These are phyloP conservation scores for Limonium bicolor DNA, from an alignment of 148 eudicot species.

Conservation along the genomic window DNA sequence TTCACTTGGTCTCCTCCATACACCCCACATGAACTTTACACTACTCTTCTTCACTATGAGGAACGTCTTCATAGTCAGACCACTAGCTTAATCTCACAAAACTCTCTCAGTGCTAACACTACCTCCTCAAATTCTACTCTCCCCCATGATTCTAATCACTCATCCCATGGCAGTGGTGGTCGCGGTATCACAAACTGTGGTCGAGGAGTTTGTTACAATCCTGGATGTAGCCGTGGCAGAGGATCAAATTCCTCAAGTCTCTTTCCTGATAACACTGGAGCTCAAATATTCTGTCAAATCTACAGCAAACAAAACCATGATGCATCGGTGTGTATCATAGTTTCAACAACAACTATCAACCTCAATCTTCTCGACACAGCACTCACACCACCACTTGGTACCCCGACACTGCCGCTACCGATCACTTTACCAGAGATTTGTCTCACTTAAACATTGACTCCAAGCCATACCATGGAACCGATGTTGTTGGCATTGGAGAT, in stretches of 20 bases:
- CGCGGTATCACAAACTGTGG: background rate
- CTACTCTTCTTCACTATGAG: background rate
- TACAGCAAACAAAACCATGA: background rate
- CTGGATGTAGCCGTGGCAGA: too few species aligned
- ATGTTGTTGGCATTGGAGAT: background rate
- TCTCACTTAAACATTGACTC: background rate
- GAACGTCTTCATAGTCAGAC: background rate
- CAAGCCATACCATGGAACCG: background rate
- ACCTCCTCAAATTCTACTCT: background rate
- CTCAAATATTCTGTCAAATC: background rate
- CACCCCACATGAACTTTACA: background rate
- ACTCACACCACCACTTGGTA: background rate
- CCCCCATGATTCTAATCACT: background rate
- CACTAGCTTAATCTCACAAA: background rate
- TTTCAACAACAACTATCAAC: background rate
- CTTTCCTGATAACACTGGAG: background rate
- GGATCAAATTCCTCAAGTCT: too few species aligned
- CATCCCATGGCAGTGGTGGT: background rate
- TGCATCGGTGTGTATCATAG: background rate
- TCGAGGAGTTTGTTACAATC: background rate
- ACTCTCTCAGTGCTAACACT: background rate
- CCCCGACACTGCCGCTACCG: background rate
- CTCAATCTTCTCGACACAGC: background rate
- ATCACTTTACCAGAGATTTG: background rate
- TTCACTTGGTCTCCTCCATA: background rate